Base-by-base conservation (phyloP, 176 grass and related monocot species). In the Typha latifolia region DNA sequence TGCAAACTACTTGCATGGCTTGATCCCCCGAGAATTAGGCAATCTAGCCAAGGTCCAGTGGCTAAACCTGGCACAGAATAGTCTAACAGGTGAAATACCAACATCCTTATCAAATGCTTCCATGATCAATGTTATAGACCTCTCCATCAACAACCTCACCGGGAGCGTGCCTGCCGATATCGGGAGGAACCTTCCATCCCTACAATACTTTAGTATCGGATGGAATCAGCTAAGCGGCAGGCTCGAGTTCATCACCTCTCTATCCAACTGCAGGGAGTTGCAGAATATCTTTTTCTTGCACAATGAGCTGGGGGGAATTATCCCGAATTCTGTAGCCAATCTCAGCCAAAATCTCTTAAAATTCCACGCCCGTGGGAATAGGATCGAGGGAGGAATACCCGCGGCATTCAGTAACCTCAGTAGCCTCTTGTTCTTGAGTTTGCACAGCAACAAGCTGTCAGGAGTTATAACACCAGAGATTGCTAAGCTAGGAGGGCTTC, bases 181-280 rank as follows among this genome's bases (percentile, higher is more conserved):
- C 14, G 74, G 74, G 29, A 68, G 24, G 49, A 64, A 77, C 49
- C 63, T 68, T 67, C 74, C 27, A 1, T 31, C 12, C n/a, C 55
- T 77, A n/a, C n/a, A 67, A 0, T 3, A 8, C 27, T 26, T 77
- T 14, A 3, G 3, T 12, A 15, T 77, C 47, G 0, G 0, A 67
- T 1, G 26, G 49, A 77, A 77, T 32, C 26, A 77, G 1, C 49
- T 77, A 68, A 77, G 29, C 12, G 64, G 74, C 6, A 16, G 49
- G 49, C 63, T 68, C 1, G 49, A 77, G 24, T 77, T 77, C 61
- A 56, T 77, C 34, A 65, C 32, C 51, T 77, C 64, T 21, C 49
- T 77, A 26, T 77, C 74, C 16, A 77, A 77, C 74, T 68, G 74
- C 31, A 77, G 27, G 26, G 15, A 59, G 12, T 68, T 77, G 12